Evolutionary conservation across 148 eudicot genomes (phyloP), one percentile per base, ranked within the genome.

Genomic region (Dysphania ambrosioides): DNA sequence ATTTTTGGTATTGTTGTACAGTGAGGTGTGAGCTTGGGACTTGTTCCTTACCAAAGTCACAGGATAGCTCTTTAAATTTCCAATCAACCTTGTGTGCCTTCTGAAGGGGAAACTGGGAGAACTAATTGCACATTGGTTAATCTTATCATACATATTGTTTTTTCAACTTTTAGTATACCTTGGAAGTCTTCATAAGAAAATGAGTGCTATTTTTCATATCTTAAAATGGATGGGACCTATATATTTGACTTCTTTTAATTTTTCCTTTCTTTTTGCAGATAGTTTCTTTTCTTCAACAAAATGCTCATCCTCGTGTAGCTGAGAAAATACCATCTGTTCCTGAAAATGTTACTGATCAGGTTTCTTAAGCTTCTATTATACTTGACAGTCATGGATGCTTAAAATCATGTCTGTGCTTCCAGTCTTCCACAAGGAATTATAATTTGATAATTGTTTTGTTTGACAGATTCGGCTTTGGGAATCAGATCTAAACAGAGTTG

Each of bases 311-410:
- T 80, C 89, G 98, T 79, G 96, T 90, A 66, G 92, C 97, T 42
- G 90, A 90, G 67, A 87, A 84, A 81, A 68, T 82, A 72, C 98
- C 97, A n/a, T 57, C 92, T 75, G 97, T 95, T 42, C 98, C 98
- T 47, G 98, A 95, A 87, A 95, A 95, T 78, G 98, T 95, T 36
- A 92, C 97, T 2, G 98, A 95, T 82, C 98, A 92, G 98, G 98
- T 92, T 59, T 12, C 40, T 57, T 13, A 7, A 53, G 42, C 30
- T 7, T 60, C 57, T 63, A 16, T 2, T 24, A 8, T 35, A 59
- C 65, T 76, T 70, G 47, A 32, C 23, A 70, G 30, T 53, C n/a
- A n/a, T 2, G 19, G 26, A 24, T 75, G 35, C 42, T 44, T 21
- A 58, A 30, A 24, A 26, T 66, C 53, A 26, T n/a, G 49, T 30